Conservation (phyloP, 306 rosid species). For the Malus orientalis region DNA sequence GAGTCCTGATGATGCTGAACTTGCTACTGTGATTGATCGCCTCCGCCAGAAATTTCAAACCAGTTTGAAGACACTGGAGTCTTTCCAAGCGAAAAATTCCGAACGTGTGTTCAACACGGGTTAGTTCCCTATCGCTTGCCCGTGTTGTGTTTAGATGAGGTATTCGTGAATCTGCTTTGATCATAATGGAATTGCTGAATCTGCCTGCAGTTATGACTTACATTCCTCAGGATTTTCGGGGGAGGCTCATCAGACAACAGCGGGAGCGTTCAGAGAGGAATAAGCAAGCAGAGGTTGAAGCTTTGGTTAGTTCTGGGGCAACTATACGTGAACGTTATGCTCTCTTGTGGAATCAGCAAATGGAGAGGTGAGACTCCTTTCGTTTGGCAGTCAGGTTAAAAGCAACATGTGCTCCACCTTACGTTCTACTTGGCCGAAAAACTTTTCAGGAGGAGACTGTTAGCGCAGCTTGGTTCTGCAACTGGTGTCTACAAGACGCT, state of each 20-base stretch:
- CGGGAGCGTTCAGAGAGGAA: slow-evolving; percentile 96
- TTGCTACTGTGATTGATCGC: slow-evolving; percentile 27
- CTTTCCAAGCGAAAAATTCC: slow-evolving; percentile 76
- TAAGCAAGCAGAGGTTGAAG: slow-evolving; percentile 82
- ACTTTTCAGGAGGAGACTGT: slow-evolving; percentile 67
- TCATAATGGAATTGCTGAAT: slow-evolving; percentile 2
- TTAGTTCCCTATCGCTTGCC: slow-evolving; percentile 1
- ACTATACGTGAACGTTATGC: slow-evolving; percentile 73
- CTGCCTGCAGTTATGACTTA: slow-evolving; percentile 79
- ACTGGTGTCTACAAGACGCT: slow-evolving; percentile 98
- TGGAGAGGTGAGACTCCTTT: slow-evolving; percentile 65
- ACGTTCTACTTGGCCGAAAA: slow-evolving; percentile 14
- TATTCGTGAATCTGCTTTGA: background rate
- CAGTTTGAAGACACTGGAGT: slow-evolving; percentile 48
- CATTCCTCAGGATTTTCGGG: slow-evolving; percentile 98
- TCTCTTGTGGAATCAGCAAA: slow-evolving; percentile 85
- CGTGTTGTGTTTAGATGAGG: slow-evolving; percentile 2
- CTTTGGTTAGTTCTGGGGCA: slow-evolving; percentile 76
- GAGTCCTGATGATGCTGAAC: slow-evolving; percentile 43
- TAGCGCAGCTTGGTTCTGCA: slow-evolving; percentile 96
- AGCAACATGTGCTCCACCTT: slow-evolving; percentile 10
- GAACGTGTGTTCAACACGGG: slow-evolving; percentile 88
- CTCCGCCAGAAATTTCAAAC: slow-evolving; percentile 48
- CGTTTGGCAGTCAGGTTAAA: background rate
- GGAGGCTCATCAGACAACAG: slow-evolving; percentile 81